phyloP scores from a whole-genome alignment of 495 filamentous ascomycete species.

The Pyrenopolyporus hunteri region DNA sequence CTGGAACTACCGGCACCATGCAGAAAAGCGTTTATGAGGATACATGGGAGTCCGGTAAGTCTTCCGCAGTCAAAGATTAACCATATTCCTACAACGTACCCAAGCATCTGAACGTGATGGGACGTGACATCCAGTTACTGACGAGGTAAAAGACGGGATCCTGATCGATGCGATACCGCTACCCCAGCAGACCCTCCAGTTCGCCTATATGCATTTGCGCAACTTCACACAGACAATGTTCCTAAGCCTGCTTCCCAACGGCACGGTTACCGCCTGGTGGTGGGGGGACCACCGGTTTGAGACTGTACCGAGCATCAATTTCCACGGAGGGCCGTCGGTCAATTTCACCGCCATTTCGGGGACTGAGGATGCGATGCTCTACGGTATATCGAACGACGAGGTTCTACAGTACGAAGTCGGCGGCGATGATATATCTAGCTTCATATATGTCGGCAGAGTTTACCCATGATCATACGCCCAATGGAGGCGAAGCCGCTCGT shows the following conservation, averaged over 20 bases:
- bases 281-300: neutral
- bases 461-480: slow-evolving; percentile 23
- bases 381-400: slow-evolving; percentile 23
- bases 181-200: slow-evolving; percentile 17
- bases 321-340: slow-evolving; percentile 17
- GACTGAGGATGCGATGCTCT: slow-evolving; percentile 24
- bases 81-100: neutral
- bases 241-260: slow-evolving; percentile 21
- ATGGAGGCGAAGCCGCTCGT: neutral
- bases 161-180: slow-evolving; percentile 3
- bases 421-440: neutral
- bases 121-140: no score
- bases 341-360: slow-evolving; percentile 29
- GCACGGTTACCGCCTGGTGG: slow-evolving; percentile 22
- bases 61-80: neutral
- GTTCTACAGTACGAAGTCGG: slow-evolving; percentile 18
- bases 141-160: neutral
- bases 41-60: slow-evolving; percentile 6
- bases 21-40: slow-evolving; percentile 6
- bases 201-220: slow-evolving; percentile 4
- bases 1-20: neutral
- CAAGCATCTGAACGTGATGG: no score
- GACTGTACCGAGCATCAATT: slow-evolving; percentile 16
- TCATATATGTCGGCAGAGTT: slow-evolving; percentile 10
- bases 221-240: slow-evolving; percentile 12